Evolutionary conservation across 106 monocot genomes (phyloP).

Genomic region (Acorus gramineus): DNA sequence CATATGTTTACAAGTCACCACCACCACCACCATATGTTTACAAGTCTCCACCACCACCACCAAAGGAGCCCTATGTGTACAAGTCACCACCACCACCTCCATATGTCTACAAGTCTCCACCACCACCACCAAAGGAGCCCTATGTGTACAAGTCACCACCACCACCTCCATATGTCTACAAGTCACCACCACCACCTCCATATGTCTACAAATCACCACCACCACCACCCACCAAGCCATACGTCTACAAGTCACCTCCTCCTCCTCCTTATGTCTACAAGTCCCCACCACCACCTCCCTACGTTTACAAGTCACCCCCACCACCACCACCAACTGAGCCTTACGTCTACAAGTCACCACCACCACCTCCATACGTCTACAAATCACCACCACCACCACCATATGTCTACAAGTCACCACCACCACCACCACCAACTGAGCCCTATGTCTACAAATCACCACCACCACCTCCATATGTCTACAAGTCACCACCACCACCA

Average conservation of each 20-base stretch:
- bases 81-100: slow-evolving; percentile 27
- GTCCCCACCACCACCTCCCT: slow-evolving; percentile 14
- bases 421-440: slow-evolving; percentile 13
- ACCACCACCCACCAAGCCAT: slow-evolving; percentile 14
- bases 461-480: slow-evolving; percentile 20
- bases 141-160: slow-evolving; percentile 1
- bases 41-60: slow-evolving; percentile 12
- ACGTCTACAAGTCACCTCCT: slow-evolving; percentile 23
- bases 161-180: slow-evolving; percentile 8
- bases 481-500: neutral
- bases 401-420: slow-evolving; percentile 7
- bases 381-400: slow-evolving; percentile 18
- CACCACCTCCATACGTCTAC: slow-evolving; percentile 1
- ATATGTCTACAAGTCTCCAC: slow-evolving; percentile 20
- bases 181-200: slow-evolving; percentile 12
- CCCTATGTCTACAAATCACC: neutral
- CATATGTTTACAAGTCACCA: slow-evolving; percentile 10
- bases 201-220: slow-evolving; percentile 12
- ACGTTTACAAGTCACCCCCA: neutral
- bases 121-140: slow-evolving; percentile 5
- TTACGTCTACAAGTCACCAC: slow-evolving; percentile 21
- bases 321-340: slow-evolving; percentile 17
- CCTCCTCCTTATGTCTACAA: slow-evolving; percentile 26
- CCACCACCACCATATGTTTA: slow-evolving; percentile 8
- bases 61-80: slow-evolving; percentile 13